phyloP scores from a whole-genome alignment of 2,329 filamentous ascomycete species.

The Escovopsis sp. region DNA sequence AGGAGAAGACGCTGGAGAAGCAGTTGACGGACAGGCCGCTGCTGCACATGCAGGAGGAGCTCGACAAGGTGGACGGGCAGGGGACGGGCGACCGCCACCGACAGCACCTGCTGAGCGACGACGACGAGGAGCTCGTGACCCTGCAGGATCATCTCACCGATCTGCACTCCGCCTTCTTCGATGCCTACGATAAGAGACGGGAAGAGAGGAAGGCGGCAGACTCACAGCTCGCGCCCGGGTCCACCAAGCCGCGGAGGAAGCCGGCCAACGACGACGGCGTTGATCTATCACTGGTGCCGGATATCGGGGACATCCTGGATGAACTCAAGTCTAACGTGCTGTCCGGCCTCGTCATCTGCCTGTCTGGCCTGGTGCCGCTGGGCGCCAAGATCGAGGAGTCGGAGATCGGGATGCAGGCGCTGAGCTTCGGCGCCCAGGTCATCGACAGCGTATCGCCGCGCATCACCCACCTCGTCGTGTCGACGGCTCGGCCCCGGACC shows the following conservation, averaged over 20 bases:
- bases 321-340: constrained; percentile 66
- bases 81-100: constrained; percentile 25
- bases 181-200: constrained; percentile 55
- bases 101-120: constrained; percentile 73
- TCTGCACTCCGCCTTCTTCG: constrained; percentile 69
- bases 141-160: constrained; percentile 62
- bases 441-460: constrained; percentile 41
- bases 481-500: constrained; percentile 58
- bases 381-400: constrained; percentile 65
- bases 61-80: constrained; percentile 60
- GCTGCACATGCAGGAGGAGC: constrained; percentile 78
- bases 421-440: constrained; percentile 64
- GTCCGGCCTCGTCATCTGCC: constrained; percentile 60
- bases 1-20: constrained; percentile 74
- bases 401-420: constrained; percentile 77
- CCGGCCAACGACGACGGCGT: constrained; percentile 25
- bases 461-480: constrained; percentile 63
- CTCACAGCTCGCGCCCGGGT: constrained; percentile 20
- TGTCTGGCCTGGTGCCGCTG: constrained; percentile 80
- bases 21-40: constrained; percentile 82
- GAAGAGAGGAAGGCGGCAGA: constrained; percentile 20
- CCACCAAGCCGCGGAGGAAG: constrained; percentile 17
- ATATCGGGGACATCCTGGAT: constrained; percentile 75
- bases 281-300: constrained; percentile 49
- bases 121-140: constrained; percentile 67